Percentiles rank a stretch among this genome's conserved stretches.
These are phyloP conservation scores for Diutina siamensis DNA, from an alignment of 1,139 yeast genomes.

Conservation along the genomic window DNA sequence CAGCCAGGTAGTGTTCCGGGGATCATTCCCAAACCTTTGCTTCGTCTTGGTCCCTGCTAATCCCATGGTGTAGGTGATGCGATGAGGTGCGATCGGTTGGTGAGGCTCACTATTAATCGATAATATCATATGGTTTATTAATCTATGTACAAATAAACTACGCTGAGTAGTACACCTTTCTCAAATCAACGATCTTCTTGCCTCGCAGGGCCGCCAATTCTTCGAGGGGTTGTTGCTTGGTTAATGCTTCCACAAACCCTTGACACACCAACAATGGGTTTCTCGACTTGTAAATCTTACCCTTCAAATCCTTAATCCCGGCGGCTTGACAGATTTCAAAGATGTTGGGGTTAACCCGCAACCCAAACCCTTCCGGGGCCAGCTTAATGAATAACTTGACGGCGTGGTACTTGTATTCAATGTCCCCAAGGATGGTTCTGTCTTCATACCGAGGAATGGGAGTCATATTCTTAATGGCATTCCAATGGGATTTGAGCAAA, in stretches of 20 bases:
- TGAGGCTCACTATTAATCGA: neutral
- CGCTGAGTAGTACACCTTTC: constrained; percentile 74
- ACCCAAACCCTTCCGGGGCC: constrained; percentile 90
- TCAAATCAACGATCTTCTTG: constrained; percentile 85
- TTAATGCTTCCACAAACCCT: constrained; percentile 79
- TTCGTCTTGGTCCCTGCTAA: constrained; percentile 76
- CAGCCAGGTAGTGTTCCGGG: constrained; percentile 92
- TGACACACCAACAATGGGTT: constrained; percentile 92
- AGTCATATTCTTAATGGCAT: constrained; percentile 77
- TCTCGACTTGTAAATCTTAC: constrained; percentile 84
- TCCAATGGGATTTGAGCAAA: constrained; percentile 81
- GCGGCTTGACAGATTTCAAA: constrained; percentile 90
- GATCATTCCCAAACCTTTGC: constrained; percentile 85
- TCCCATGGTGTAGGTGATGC: constrained; percentile 42
- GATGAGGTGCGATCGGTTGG: neutral
- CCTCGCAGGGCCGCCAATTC: constrained; percentile 91
- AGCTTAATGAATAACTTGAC: constrained; percentile 72
- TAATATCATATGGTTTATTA: neutral
- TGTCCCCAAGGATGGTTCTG: constrained; percentile 81
- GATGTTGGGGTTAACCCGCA: constrained; percentile 83
- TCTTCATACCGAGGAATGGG: constrained; percentile 81
- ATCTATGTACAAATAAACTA: constrained; percentile 9
- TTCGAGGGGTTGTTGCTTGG: constrained; percentile 69
- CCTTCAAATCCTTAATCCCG: constrained; percentile 88
- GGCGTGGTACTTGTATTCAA: constrained; percentile 79